Evolutionary conservation across 441 rosid genomes (phyloP).

Genomic region (Pelargonium australe): DNA sequence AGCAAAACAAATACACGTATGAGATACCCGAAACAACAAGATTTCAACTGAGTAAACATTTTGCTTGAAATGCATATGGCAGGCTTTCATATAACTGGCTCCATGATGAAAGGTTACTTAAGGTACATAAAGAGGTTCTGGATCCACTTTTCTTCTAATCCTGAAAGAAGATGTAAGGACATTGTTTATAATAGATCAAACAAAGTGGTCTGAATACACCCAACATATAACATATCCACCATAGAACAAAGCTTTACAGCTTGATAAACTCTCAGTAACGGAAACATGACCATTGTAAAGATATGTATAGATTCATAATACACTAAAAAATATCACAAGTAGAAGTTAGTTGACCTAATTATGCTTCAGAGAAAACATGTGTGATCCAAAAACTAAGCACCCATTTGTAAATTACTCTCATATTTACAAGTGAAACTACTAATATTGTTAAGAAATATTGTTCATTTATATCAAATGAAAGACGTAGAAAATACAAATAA

Average conservation of each 20-base stretch:
- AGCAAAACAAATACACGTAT: background rate
- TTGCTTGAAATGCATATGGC: slow-evolving; percentile 5
- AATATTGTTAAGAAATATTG: too few species aligned
- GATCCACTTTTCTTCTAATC: slow-evolving; percentile 70
- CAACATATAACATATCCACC: background rate
- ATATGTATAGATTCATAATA: too few species aligned
- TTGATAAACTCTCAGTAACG: background rate
- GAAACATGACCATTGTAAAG: background rate
- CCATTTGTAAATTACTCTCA: too few species aligned
- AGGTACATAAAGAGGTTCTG: slow-evolving; percentile 65
- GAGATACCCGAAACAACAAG: background rate
- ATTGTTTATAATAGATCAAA: background rate
- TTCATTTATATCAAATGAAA: too few species aligned
- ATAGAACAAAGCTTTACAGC: background rate
- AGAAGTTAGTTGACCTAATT: too few species aligned
- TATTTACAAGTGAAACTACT: too few species aligned
- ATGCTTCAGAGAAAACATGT: too few species aligned
- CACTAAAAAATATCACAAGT: too few species aligned
- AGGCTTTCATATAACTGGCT: background rate
- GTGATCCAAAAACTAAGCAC: too few species aligned
- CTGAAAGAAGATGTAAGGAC: slow-evolving; percentile 31
- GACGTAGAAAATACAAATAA: too few species aligned
- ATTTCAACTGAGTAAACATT: background rate
- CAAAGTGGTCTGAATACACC: background rate
- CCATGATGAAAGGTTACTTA: background rate